phyloP scores from a whole-genome alignment of 768 basidiomycete genomes.

The Pulveroboletus sp. region DNA sequence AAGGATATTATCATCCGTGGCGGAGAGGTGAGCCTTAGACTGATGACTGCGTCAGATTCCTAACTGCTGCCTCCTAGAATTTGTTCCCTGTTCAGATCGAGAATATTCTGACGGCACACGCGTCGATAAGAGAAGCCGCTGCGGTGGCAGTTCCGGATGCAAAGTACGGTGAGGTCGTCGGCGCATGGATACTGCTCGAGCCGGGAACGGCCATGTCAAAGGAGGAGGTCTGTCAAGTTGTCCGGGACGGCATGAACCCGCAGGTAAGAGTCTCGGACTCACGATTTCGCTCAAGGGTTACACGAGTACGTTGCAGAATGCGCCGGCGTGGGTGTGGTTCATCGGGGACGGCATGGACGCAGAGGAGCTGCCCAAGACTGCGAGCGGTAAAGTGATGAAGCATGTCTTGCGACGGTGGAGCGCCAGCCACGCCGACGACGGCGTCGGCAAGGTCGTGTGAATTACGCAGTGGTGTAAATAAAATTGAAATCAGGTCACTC shows the following conservation, averaged over 20 bases:
- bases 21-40: slow-evolving; percentile 54
- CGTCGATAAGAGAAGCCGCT: slow-evolving; percentile 64
- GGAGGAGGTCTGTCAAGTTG: slow-evolving; percentile 51
- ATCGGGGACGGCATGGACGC: slow-evolving; percentile 59
- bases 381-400: slow-evolving; percentile 85
- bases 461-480: no score
- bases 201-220: slow-evolving; percentile 35
- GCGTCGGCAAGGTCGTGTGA: slow-evolving; percentile 36
- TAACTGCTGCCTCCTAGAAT: slow-evolving; percentile 44
- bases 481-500: no score
- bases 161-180: slow-evolving; percentile 74
- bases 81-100: slow-evolving; percentile 84
- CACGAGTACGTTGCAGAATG: slow-evolving; percentile 46
- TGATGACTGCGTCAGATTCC: no score
- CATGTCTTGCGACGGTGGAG: slow-evolving; percentile 72
- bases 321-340: slow-evolving; percentile 83
- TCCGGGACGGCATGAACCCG: slow-evolving; percentile 65
- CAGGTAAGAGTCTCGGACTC: slow-evolving; percentile 45
- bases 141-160: slow-evolving; percentile 67
- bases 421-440: slow-evolving; percentile 44
- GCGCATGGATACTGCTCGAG: slow-evolving; percentile 68
- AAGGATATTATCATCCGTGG: slow-evolving; percentile 85
- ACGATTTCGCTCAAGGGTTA: slow-evolving; percentile 1
- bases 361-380: slow-evolving; percentile 73
- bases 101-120: slow-evolving; percentile 57